phyloP scores from a whole-genome alignment of 2,329 filamentous ascomycete species.

The Thielaviopsis populi region DNA sequence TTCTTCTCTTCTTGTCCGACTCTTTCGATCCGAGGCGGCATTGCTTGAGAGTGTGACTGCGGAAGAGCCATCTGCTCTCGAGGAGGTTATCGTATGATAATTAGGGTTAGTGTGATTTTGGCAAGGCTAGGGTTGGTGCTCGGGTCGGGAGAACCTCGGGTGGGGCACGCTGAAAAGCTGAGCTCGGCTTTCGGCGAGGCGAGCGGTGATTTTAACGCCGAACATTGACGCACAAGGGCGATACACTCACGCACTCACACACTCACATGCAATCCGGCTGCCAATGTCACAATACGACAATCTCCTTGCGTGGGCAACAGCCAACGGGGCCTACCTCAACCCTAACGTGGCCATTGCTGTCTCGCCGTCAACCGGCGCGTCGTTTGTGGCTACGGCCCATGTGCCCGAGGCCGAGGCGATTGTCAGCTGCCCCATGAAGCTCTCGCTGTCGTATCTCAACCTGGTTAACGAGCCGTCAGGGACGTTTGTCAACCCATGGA shows the following conservation, averaged over 20 bases:
- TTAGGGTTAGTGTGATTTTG: background rate
- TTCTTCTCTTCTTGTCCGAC: background rate
- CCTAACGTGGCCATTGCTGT: slow-evolving; percentile 37
- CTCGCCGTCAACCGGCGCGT: slow-evolving; percentile 36
- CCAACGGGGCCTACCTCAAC: slow-evolving; percentile 35
- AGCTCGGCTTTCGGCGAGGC: background rate
- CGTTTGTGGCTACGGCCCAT: slow-evolving; percentile 34
- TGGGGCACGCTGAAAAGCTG: background rate
- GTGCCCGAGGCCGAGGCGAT: slow-evolving; percentile 28
- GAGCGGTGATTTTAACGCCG: too few species aligned
- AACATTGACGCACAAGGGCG: too few species aligned
- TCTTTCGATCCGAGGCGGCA: too few species aligned
- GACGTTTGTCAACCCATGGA: slow-evolving; percentile 17
- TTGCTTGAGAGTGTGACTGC: too few species aligned
- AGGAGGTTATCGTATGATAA: too few species aligned
- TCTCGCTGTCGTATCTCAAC: slow-evolving; percentile 45
- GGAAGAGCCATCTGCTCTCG: too few species aligned
- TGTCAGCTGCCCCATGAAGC: slow-evolving; percentile 36
- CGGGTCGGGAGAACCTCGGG: background rate
- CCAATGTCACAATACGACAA: slow-evolving; percentile 7
- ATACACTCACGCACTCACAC: background rate
- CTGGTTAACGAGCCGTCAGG: slow-evolving; percentile 26
- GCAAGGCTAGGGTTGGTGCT: background rate
- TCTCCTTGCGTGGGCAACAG: slow-evolving; percentile 35
- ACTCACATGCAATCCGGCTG: background rate